These are phyloP conservation scores for Rutstroemia sp. DNA, from an alignment of 2,329 filamentous ascomycete genomes.

Conservation along the genomic window DNA sequence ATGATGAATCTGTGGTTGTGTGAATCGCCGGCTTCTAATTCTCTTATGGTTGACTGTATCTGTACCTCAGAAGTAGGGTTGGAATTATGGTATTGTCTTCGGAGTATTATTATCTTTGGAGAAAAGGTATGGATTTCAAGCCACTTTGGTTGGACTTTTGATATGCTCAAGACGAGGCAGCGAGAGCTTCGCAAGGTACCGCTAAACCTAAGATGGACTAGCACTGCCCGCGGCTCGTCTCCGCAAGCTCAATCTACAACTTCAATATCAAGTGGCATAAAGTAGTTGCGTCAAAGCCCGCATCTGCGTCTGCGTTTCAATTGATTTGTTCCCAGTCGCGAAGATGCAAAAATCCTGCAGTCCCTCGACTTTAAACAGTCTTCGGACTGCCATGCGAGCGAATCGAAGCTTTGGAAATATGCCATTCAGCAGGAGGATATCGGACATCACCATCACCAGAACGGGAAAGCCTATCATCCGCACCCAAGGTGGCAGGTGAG, in stretches of 20 bases:
- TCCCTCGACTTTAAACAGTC: conserved; percentile 44
- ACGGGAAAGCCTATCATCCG: conserved; percentile 94
- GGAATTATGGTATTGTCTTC: background rate
- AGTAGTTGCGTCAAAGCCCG: conserved; percentile 3
- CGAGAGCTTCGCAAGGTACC: conserved; percentile 10
- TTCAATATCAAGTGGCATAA: conserved; percentile 12
- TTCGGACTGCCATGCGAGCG: conserved; percentile 49
- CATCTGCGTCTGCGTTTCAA: conserved; percentile 13
- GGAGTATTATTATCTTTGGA: conserved; percentile 5
- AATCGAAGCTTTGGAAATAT: conserved; percentile 32
- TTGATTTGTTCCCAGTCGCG: conserved; percentile 20
- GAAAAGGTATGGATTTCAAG: conserved; percentile 1
- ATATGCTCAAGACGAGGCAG: conserved; percentile 10
- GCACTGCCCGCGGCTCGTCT: conserved; percentile 4
- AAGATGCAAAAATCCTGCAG: conserved; percentile 34
- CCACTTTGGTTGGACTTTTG: conserved; percentile 7
- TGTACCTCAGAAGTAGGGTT: background rate
- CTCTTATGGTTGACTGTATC: background rate
- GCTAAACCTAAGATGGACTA: conserved; percentile 4
- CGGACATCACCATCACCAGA: conserved; percentile 87
- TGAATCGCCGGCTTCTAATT: background rate
- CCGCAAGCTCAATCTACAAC: conserved; percentile 10
- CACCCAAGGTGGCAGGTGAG: conserved; percentile 81
- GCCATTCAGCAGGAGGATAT: conserved; percentile 47
- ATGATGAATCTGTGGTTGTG: conserved; percentile 40